These are phyloP conservation scores for Hypsizygus ulmarius DNA, from an alignment of 1,284 basidiomycete genomes.

Conservation along the genomic window DNA sequence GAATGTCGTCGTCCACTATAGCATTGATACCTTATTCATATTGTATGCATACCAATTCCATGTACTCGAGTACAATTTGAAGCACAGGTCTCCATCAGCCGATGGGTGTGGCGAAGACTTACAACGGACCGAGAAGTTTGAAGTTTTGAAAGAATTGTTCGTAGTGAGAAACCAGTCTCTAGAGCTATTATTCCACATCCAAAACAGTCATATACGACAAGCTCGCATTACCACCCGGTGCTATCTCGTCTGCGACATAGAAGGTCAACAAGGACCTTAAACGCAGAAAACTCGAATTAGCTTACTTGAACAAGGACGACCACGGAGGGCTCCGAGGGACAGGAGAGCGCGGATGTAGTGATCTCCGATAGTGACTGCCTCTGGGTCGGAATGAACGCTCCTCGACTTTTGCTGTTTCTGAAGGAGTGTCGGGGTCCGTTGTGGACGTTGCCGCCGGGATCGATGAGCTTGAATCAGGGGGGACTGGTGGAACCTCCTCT, in stretches of 20 bases:
- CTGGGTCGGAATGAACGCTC: slow-evolving; percentile 12
- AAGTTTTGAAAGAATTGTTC: neutral
- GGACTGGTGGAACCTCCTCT: too few species aligned
- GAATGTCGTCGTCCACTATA: too few species aligned
- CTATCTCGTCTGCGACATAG: slow-evolving; percentile 7
- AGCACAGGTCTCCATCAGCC: too few species aligned
- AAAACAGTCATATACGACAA: slow-evolving; percentile 3
- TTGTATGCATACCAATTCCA: too few species aligned
- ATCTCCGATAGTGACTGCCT: slow-evolving; percentile 9
- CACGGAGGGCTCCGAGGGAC: neutral
- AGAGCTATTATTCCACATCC: slow-evolving; percentile 8
- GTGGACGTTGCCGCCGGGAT: neutral
- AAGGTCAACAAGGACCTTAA: neutral
- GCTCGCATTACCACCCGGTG: neutral
- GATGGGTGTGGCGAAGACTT: too few species aligned
- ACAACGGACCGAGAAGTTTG: too few species aligned
- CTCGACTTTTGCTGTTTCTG: neutral
- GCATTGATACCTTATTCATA: too few species aligned
- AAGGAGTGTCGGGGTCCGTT: neutral
- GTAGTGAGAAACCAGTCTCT: slow-evolving; percentile 13
- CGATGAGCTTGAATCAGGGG: neutral
- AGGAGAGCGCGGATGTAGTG: slow-evolving; percentile 1
- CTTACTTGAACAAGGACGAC: slow-evolving; percentile 8
- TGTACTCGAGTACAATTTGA: too few species aligned
- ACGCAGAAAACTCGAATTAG: neutral